A percentile compares a stretch with the other conserved stretches of the same genome.
Conservation (phyloP, 495 filamentous ascomycete genomes). For the Hypoxylon subgilvum region DNA sequence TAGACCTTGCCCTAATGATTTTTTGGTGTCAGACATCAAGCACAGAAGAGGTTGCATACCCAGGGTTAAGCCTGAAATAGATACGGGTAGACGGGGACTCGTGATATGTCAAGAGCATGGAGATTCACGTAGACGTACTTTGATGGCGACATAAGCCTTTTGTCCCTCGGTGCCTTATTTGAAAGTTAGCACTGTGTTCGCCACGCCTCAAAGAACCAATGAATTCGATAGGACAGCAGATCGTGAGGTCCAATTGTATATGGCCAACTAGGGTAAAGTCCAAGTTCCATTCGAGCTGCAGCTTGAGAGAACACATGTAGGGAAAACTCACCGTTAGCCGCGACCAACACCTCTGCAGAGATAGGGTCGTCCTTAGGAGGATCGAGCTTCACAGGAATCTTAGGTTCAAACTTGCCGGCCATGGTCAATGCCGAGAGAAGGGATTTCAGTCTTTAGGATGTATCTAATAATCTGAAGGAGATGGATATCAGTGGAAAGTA, state of each 20-base stretch:
- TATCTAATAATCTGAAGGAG: too few species aligned
- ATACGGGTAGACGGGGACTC: neutral
- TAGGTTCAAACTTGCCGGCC: conserved; percentile 81
- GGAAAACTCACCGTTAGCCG: conserved; percentile 73
- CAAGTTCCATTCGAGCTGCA: neutral
- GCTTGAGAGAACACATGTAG: neutral
- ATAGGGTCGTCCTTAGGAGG: conserved; percentile 91
- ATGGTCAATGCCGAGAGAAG: conserved; percentile 41
- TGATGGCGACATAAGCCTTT: conserved; percentile 92
- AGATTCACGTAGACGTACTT: conserved; percentile 52
- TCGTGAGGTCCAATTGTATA: neutral
- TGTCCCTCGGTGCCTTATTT: conserved; percentile 62
- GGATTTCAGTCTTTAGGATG: too few species aligned
- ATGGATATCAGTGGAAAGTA: too few species aligned
- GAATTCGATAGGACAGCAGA: neutral
- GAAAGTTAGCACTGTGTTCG: conserved; percentile 49
- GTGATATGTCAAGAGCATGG: too few species aligned
- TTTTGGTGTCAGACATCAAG: conserved; percentile 19
- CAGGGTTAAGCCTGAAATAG: neutral
- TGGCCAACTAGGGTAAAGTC: neutral
- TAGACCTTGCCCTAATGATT: conserved; percentile 77
- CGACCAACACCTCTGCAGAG: conserved; percentile 71
- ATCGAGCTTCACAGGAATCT: conserved; percentile 76
- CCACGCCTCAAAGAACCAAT: neutral
- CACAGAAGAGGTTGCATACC: conserved; percentile 5